Conservation (phyloP, 805 yeast genomes). For the Pichia occidentalis region DNA sequence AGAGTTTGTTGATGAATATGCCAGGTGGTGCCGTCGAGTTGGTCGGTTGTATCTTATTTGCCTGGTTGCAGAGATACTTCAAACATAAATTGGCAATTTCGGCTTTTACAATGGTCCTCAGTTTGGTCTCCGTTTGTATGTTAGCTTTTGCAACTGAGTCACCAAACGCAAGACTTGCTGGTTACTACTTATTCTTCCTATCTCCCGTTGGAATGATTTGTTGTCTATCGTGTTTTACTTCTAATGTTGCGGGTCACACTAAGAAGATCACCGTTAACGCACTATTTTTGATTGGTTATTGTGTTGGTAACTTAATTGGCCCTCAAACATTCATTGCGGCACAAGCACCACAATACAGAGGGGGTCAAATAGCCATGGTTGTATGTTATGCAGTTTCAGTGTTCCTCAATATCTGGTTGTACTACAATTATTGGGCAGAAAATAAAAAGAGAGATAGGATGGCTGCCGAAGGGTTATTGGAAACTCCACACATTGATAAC, state of each 20-base stretch:
- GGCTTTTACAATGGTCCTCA: constrained; percentile 15
- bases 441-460: constrained; percentile 14
- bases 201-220: constrained; percentile 26
- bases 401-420: constrained; percentile 14
- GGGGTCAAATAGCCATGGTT: constrained; percentile 43
- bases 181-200: constrained; percentile 25
- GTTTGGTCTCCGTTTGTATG: constrained; percentile 14
- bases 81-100: constrained; percentile 23
- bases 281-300: constrained; percentile 54
- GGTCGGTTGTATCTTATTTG: constrained; percentile 29
- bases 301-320: constrained; percentile 64
- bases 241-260: constrained; percentile 68
- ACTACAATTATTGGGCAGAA: constrained; percentile 17
- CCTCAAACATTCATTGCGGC: constrained; percentile 59
- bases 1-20: constrained; percentile 24
- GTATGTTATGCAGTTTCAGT: constrained; percentile 25
- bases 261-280: constrained; percentile 59
- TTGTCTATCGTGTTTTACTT: constrained; percentile 30
- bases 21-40: constrained; percentile 28
- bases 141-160: constrained; percentile 18
- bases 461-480: constrained; percentile 10
- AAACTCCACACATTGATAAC: constrained; percentile 12
- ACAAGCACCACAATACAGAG: constrained; percentile 54
- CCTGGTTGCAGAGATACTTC: constrained; percentile 22
- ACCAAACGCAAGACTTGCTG: constrained; percentile 22